Conservation (phyloP, 805 yeast species). For the Blastobotrys americana region DNA sequence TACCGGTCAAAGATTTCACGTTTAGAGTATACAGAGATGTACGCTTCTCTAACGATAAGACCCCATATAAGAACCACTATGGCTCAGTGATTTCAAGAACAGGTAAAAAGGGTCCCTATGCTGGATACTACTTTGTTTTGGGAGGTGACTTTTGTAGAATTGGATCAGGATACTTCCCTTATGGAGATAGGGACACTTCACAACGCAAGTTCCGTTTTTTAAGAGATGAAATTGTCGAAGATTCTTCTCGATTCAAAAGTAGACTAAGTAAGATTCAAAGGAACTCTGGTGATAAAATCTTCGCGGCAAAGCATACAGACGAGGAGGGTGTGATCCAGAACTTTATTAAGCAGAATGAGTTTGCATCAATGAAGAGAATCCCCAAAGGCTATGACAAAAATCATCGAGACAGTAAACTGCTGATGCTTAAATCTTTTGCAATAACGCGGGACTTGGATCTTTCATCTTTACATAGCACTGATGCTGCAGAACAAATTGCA, state of each 20-base stretch:
- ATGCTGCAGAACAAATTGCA: background rate
- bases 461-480: background rate
- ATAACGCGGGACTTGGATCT: background rate
- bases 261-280: slow-evolving; percentile 1
- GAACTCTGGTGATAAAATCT: slow-evolving; percentile 2
- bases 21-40: slow-evolving; percentile 20
- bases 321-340: slow-evolving; percentile 7
- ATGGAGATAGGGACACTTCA: slow-evolving; percentile 5
- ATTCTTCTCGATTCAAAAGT: slow-evolving; percentile 2
- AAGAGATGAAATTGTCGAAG: slow-evolving; percentile 1
- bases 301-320: background rate
- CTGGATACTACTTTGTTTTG: slow-evolving; percentile 19
- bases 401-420: slow-evolving; percentile 15
- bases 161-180: slow-evolving; percentile 5
- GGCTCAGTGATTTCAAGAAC: slow-evolving; percentile 21
- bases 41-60: slow-evolving; percentile 17
- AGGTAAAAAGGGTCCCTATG: slow-evolving; percentile 19
- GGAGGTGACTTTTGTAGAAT: slow-evolving; percentile 12
- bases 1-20: slow-evolving; percentile 17
- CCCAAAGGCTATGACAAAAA: slow-evolving; percentile 20
- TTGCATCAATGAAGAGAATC: slow-evolving; percentile 16
- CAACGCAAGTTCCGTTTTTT: slow-evolving; percentile 1
- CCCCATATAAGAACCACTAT: slow-evolving; percentile 21
- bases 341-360: slow-evolving; percentile 19
- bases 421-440: slow-evolving; percentile 7